Conservation (phyloP, 805 yeast species). For the Yarrowia keelungensis region DNA sequence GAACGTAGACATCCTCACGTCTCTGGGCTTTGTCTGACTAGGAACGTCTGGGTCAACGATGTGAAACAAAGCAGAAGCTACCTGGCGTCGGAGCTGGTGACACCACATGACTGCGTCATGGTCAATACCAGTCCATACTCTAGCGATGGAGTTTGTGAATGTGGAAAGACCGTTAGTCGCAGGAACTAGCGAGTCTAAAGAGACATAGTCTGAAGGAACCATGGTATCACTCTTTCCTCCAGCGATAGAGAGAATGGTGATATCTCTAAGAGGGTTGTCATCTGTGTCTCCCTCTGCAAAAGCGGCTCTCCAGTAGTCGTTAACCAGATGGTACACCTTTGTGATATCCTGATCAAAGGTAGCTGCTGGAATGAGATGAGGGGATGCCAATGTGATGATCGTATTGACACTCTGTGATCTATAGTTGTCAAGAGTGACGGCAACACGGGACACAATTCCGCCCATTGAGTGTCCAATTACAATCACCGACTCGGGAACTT, state of each 20-base stretch:
- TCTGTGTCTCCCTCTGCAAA: slow-evolving; percentile 55
- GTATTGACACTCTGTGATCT: slow-evolving; percentile 75
- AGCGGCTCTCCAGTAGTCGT: slow-evolving; percentile 80
- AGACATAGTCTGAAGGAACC: slow-evolving; percentile 89
- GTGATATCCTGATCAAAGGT: slow-evolving; percentile 91
- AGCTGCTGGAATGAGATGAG: slow-evolving; percentile 90
- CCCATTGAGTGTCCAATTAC: slow-evolving; percentile 96
- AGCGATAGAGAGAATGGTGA: slow-evolving; percentile 82
- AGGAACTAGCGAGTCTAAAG: slow-evolving; percentile 74
- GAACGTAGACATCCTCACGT: slow-evolving; percentile 65
- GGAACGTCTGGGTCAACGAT: slow-evolving; percentile 60
- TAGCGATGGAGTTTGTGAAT: slow-evolving; percentile 84
- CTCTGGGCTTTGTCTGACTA: slow-evolving; percentile 57
- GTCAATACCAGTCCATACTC: slow-evolving; percentile 93
- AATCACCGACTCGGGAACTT: slow-evolving; percentile 71
- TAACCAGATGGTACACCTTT: slow-evolving; percentile 73
- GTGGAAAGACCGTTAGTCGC: slow-evolving; percentile 79
- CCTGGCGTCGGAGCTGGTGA: slow-evolving; percentile 73
- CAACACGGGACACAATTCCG: slow-evolving; percentile 88
- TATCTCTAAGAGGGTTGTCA: slow-evolving; percentile 57
- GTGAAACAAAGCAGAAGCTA: slow-evolving; percentile 66
- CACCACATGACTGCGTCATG: slow-evolving; percentile 98
- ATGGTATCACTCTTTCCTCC: slow-evolving; percentile 84
- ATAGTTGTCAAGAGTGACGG: slow-evolving; percentile 82
- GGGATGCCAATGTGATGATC: slow-evolving; percentile 84